Evolutionary conservation across 345 rosid genomes (phyloP).

Genomic region (Tarenaya hassleriana): DNA sequence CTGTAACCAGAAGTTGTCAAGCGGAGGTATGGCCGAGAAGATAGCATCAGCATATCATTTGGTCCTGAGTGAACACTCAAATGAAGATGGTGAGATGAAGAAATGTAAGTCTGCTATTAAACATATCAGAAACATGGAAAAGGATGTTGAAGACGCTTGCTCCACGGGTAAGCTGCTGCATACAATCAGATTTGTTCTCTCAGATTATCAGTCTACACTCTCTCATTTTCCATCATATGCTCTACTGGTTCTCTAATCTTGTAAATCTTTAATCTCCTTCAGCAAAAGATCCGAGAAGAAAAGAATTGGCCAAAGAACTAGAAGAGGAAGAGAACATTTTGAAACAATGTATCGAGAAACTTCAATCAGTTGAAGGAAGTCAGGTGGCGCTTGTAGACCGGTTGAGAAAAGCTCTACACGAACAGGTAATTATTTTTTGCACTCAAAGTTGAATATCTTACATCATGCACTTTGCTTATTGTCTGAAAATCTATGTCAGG

Average conservation of each 20-base stretch:
- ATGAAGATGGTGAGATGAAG: conserved; percentile 78
- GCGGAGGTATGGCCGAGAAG: conserved; percentile 82
- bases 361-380: conserved; percentile 66
- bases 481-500: conserved; percentile 30
- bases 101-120: conserved; percentile 69
- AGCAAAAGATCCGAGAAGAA: conserved; percentile 59
- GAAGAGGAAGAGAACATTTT: conserved; percentile 68
- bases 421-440: conserved; percentile 43
- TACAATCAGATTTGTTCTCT: neutral
- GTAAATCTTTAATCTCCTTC: conserved; percentile 17
- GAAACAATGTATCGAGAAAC: conserved; percentile 74
- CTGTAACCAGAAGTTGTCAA: conserved; percentile 55
- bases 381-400: conserved; percentile 70
- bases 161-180: conserved; percentile 38
- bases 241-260: neutral
- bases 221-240: neutral
- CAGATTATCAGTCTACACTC: neutral
- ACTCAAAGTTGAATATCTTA: neutral
- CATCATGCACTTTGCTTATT: too few species aligned
- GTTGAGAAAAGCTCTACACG: conserved; percentile 72
- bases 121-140: conserved; percentile 76
- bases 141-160: conserved; percentile 60
- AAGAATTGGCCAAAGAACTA: conserved; percentile 53
- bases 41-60: conserved; percentile 78
- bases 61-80: conserved; percentile 63